Base-by-base conservation (phyloP, 495 filamentous ascomycete genomes). In the Hypoxylon fuscum region DNA sequence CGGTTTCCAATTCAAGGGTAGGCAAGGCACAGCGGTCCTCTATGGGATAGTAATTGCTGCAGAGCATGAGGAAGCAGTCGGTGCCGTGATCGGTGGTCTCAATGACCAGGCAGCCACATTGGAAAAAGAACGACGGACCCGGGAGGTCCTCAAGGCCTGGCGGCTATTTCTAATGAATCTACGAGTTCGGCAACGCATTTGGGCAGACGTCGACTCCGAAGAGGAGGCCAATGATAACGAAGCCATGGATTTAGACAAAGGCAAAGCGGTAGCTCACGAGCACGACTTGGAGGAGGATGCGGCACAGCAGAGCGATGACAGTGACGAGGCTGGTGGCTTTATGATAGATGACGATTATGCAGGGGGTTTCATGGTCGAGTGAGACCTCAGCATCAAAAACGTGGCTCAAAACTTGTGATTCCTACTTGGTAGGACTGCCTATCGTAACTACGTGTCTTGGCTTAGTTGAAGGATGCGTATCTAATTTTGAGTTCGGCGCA, bases 1-100 rank as follows among this genome's bases (percentile, higher is more conserved):
- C 1, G 93, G 93, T 0, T 98, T 98, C 69, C 79, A 88, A 23
- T 97, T 96, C 70, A 87, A 82, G 71, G 91, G 91, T 11, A 82
- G 91, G 5, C 84, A 88, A 46, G 93, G 92, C 7, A 96, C 91
- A 3, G 91, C 94, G 8, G 81, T 95, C 11, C 68, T 91, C 12
- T 78, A 82, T 5, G 96, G 95, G 0, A 84, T 89, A 12, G 84
- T 98, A 7, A 85, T 96, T 21, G 87, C 92, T 1, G 66, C 53
- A 17, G 90, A 92, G 71, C 84, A 85, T 52, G 78, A 71, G 12
- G 92, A 94, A 62, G 92, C 87, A 0, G 77, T 97, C 0, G 77
- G 84, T 51, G 87, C 83, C 6, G 88, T 90, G 9, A 72, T 96
- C 31, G 72, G 74, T 11, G 87, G 83, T 3, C 71, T 97, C 45